These are phyloP conservation scores for Mollisia scopiformis DNA, from an alignment of 2,329 filamentous ascomycete species.

Conservation along the genomic window DNA sequence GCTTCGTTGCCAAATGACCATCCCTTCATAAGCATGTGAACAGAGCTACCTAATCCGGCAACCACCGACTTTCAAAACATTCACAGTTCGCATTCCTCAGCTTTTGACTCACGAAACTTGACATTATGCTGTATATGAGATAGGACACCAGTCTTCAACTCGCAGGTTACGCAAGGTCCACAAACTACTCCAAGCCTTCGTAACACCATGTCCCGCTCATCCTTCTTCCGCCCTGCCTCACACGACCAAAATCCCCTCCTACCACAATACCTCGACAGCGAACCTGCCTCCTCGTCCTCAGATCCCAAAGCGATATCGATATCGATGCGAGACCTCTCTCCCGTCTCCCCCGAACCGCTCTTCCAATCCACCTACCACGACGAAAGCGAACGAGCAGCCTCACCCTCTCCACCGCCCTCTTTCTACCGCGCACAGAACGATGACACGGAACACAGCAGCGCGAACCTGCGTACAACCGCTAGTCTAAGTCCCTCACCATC, in stretches of 20 bases:
- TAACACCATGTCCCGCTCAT: constrained; percentile 27
- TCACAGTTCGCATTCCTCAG: background rate
- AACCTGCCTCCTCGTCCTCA: background rate
- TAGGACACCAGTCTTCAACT: background rate
- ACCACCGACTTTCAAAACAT: constrained; percentile 8
- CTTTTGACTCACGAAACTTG: background rate
- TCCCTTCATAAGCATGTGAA: constrained; percentile 20
- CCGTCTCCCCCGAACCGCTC: constrained; percentile 2
- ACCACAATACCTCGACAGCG: constrained; percentile 18
- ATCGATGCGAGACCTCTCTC: constrained; percentile 30
- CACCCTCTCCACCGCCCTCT: constrained; percentile 29
- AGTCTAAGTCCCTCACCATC: constrained; percentile 20
- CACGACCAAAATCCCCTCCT: constrained; percentile 28
- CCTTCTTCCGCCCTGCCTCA: constrained; percentile 28
- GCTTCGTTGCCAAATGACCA: constrained; percentile 13
- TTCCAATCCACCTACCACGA: background rate
- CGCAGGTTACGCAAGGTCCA: background rate
- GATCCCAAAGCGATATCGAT: constrained; percentile 8
- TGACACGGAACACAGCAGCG: background rate
- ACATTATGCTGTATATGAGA: background rate
- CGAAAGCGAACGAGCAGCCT: constrained; percentile 12
- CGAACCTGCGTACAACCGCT: background rate
- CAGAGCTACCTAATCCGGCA: constrained; percentile 10
- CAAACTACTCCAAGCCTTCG: background rate
- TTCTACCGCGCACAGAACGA: constrained; percentile 29